These are phyloP conservation scores for Scutellaria barbata DNA, from an alignment of 257 asterid genomes.

Conservation along the genomic window DNA sequence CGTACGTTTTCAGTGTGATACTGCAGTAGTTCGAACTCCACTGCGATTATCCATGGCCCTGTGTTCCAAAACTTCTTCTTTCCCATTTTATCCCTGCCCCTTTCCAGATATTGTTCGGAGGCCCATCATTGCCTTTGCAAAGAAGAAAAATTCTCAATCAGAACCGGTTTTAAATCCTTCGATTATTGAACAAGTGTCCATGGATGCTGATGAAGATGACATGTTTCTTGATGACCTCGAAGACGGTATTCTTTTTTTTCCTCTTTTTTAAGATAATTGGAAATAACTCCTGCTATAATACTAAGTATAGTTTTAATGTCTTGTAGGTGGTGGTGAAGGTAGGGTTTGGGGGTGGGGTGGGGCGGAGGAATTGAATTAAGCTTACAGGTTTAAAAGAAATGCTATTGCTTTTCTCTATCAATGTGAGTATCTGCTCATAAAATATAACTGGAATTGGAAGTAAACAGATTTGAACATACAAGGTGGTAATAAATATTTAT, in stretches of 20 bases:
- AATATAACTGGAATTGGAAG: neutral
- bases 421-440: slow-evolving; percentile 6
- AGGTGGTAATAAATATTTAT: neutral
- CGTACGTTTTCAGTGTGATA: neutral
- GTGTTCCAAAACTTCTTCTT: slow-evolving; percentile 21
- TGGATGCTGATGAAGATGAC: slow-evolving; percentile 53
- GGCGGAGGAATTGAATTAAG: neutral
- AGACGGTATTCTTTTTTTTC: slow-evolving; percentile 44
- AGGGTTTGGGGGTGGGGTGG: neutral
- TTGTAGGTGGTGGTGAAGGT: no score
- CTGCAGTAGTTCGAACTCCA: slow-evolving; percentile 30
- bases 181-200: slow-evolving; percentile 47
- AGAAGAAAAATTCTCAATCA: slow-evolving; percentile 47
- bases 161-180: slow-evolving; percentile 57
- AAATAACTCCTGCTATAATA: neutral
- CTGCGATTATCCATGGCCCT: slow-evolving; percentile 28
- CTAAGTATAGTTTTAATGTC: neutral
- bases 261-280: neutral
- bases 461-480: no score
- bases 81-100: slow-evolving; percentile 40
- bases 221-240: slow-evolving; percentile 49
- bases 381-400: neutral
- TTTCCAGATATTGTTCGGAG: slow-evolving; percentile 26
- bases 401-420: slow-evolving; percentile 13
- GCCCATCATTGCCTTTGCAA: slow-evolving; percentile 43